phyloP scores from a whole-genome alignment of 176 grass and related monocot genomes.

The Triticum timopheevii region DNA sequence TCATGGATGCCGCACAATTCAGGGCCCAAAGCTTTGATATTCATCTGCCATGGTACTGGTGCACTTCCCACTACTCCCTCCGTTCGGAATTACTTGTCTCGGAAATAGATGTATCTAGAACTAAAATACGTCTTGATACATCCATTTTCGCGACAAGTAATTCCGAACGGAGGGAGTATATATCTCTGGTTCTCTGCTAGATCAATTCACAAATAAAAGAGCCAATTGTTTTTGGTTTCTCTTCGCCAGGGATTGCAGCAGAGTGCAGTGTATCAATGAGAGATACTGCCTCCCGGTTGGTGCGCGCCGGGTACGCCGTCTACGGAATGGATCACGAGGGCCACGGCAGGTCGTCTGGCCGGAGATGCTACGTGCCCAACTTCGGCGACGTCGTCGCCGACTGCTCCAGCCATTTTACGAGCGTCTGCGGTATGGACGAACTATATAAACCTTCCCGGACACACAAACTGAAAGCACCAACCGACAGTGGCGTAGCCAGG shows the following conservation, averaged over 20 bases:
- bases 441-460: no score
- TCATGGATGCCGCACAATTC: conserved; percentile 38
- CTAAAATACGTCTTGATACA: no score
- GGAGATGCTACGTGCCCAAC: conserved; percentile 50
- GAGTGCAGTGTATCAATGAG: conserved; percentile 74
- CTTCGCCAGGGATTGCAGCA: conserved; percentile 39
- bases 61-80: no score
- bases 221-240: not conserved
- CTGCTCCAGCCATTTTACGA: conserved; percentile 53
- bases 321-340: conserved; percentile 77
- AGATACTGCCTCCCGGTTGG: conserved; percentile 48
- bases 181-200: not conserved
- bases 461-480: not conserved
- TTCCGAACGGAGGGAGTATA: no score
- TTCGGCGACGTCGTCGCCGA: conserved; percentile 47
- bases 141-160: no score
- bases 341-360: conserved; percentile 66
- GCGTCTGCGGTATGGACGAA: conserved; percentile 45
- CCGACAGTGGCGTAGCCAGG: no score
- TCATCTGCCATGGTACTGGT: conserved; percentile 43
- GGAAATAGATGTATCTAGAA: no score
- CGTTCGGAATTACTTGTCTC: no score
- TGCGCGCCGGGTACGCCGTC: conserved; percentile 50
- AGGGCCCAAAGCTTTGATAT: conserved; percentile 56
- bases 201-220: not conserved